Percentiles rank a stretch among this genome's conserved stretches.
These are phyloP conservation scores for Oryza glaberrima DNA, from an alignment of 176 grass and related monocot genomes.

Conservation along the genomic window DNA sequence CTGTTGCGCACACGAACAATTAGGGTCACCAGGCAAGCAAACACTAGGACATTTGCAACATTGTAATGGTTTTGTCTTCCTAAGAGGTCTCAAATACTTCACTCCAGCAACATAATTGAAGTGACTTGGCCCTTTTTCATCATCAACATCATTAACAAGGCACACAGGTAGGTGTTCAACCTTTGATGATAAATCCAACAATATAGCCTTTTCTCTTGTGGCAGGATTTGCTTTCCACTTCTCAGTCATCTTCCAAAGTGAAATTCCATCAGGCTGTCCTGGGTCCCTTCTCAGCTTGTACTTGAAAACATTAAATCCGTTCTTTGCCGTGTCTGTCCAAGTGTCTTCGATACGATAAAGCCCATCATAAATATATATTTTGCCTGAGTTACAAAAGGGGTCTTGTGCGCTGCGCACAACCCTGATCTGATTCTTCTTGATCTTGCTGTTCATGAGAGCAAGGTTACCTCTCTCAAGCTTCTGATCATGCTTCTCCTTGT, in stretches of 20 bases:
- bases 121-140: slow-evolving; percentile 31
- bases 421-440: slow-evolving; percentile 58
- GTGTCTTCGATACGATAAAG: slow-evolving; percentile 64
- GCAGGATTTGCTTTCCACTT: slow-evolving; percentile 69
- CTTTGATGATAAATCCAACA: slow-evolving; percentile 50
- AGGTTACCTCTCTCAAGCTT: slow-evolving; percentile 82
- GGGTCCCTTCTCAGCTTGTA: slow-evolving; percentile 63
- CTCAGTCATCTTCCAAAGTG: slow-evolving; percentile 71
- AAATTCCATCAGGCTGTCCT: slow-evolving; percentile 60
- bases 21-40: slow-evolving; percentile 60
- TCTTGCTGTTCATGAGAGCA: slow-evolving; percentile 64
- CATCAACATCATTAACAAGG: slow-evolving; percentile 61
- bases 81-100: slow-evolving; percentile 33
- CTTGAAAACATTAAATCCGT: slow-evolving; percentile 65
- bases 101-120: slow-evolving; percentile 61
- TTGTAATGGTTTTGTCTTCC: slow-evolving; percentile 31
- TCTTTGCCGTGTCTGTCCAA: slow-evolving; percentile 51
- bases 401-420: slow-evolving; percentile 65
- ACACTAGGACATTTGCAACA: slow-evolving; percentile 59
- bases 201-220: slow-evolving; percentile 45
- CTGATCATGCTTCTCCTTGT: slow-evolving; percentile 70
- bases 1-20: slow-evolving; percentile 49
- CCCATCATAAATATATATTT: slow-evolving; percentile 84
- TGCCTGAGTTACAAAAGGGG: slow-evolving; percentile 30
- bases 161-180: slow-evolving; percentile 58